Conservation (phyloP, 2,329 filamentous ascomycete species). For the Penicillium sp. region DNA sequence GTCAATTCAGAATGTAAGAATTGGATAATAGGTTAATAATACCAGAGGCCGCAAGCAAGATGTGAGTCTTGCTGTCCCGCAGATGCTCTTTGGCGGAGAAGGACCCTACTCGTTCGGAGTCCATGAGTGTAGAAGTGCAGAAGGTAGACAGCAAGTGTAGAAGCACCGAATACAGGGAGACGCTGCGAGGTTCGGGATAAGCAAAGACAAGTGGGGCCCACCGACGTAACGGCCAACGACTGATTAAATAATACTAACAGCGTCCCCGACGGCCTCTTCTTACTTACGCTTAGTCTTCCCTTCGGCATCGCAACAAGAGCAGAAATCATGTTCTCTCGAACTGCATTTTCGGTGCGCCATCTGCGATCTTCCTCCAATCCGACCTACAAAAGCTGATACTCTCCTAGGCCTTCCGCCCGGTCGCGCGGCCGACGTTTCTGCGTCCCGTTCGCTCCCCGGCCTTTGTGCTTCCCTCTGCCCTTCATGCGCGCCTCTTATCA, state of each 20-base stretch:
- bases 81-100: slow-evolving; percentile 20
- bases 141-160: slow-evolving; percentile 1
- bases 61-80: slow-evolving; percentile 28
- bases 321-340: slow-evolving; percentile 30
- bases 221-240: slow-evolving; percentile 13
- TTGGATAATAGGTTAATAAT: not conserved
- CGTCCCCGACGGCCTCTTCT: not conserved
- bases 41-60: slow-evolving; percentile 63
- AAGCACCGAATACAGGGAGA: not conserved
- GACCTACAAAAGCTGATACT: not conserved
- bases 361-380: not conserved
- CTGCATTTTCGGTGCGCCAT: slow-evolving; percentile 19
- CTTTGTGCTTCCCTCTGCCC: slow-evolving; percentile 39
- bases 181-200: not conserved
- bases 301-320: not conserved
- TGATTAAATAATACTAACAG: slow-evolving; percentile 17
- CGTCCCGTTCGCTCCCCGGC: slow-evolving; percentile 21
- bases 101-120: not conserved
- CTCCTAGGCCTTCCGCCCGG: slow-evolving; percentile 31
- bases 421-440: slow-evolving; percentile 26
- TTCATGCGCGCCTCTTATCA: slow-evolving; percentile 67
- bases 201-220: slow-evolving; percentile 11
- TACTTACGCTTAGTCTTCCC: slow-evolving; percentile 4
- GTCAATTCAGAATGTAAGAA: not conserved
- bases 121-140: slow-evolving; percentile 4